Base-by-base conservation (phyloP, 2,329 filamentous ascomycete genomes). In the Aspergillus terreus region DNA sequence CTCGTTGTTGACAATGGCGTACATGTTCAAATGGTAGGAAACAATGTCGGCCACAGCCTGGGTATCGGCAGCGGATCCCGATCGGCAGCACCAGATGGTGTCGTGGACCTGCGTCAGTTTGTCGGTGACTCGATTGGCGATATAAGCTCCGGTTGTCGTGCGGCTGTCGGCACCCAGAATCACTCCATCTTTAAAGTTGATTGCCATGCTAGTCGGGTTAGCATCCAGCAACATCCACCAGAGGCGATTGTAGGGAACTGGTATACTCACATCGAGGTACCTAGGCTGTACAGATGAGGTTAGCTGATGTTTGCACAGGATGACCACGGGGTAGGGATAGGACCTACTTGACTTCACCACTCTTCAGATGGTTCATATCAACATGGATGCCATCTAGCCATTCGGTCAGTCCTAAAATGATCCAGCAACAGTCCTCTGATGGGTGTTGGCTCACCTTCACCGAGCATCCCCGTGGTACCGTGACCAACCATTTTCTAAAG, bases 41-140 rank as follows among this genome's bases (percentile, higher is more conserved):
- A 99, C 94, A 65, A 99, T 96, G 68, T 99, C 94, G 53, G 94
- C 94, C 45, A 99, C 91, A 46, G 94, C 94, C 76, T 99, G 94
- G 53, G 94, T 99, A 70, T 99, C 94, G 61, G 94, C 94, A 30
- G 94, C 94, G 23, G 94, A 99, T 47, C 94, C 94, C 55, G 94
- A 97, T 67, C 94, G 87, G 79, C 94, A 99, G 79, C 94, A 99
- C 94, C 94, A 99, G 76, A 99, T 97, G 53, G 92, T 97, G 75
- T 99, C 94, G 77, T 95, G 89, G 55, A 99, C 92, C 79, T 92
- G 88, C 66, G 94, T 99, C 71, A 99, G 85, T 81, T 99, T 99
- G 82, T 99, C 94, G 59, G 94, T 99, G 60, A 99, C 94, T 80
- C 94, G 87, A 76, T 99, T 99, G 65, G 94, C 94, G 70, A 99